Base-by-base conservation (phyloP, 208 protist species). In the Trypanosoma vivax region DNA sequence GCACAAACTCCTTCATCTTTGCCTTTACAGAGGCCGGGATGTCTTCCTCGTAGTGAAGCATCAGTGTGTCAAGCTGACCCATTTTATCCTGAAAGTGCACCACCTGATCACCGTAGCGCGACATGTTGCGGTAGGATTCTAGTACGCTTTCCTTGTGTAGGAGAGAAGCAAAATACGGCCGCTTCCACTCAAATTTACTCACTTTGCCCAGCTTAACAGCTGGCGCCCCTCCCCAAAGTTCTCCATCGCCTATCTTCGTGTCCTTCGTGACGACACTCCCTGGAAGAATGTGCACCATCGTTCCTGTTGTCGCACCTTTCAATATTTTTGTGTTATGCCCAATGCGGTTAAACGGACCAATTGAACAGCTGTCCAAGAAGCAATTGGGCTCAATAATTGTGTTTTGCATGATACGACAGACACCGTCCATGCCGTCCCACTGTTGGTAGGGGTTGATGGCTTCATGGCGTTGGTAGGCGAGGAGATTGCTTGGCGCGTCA, bases 151-250 rank as follows among this genome's bases (percentile, higher is more conserved):
- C 82, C 39, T 57, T 68, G 61, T 89, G 81, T 16, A 89, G 65
- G 42, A 87, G 65, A 0, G 79, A 90, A 19, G 82, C 60, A 54
- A 79, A 89, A 60, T 90, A 93, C 16, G 82, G 82, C 4, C 82
- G 67, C 56, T 93, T 93, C 60, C 63, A 90, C 62, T 93, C 83
- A 46, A 89, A 90, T 69, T 93, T 93, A 57, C 79, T 88, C 19
- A 93, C 82, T 5, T 90, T 72, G 4, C 86, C 86, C 23, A 93
- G 40, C 55, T 90, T 88, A 14, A 66, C 49, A 21, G 86, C 86
- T 11, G 86, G 86, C n/a, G 82, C 86, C 5, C 86, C 86, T 24
- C 86, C 86, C 80, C 86, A 93, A 11, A 93, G 62, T 56, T 93
- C 82, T 30, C 86, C 83, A 50, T 93, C 82, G 16, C 69, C 66